Base-by-base conservation (phyloP, 176 grass and related monocot genomes). In the Aegilops bicornis region DNA sequence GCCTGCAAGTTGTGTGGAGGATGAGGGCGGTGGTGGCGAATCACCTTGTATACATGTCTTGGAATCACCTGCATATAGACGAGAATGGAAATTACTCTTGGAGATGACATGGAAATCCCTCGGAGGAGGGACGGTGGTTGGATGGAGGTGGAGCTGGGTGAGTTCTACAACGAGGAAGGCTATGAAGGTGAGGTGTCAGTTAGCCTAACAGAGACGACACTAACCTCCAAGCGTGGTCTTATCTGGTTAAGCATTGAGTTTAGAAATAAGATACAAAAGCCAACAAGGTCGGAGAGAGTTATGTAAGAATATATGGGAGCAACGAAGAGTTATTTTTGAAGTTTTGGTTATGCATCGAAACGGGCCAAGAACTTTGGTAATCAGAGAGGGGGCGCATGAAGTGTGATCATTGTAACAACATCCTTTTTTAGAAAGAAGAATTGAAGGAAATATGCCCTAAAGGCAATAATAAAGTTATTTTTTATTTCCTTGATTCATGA, bases 121-220 rank as follows among this genome's bases (percentile, higher is more conserved):
- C 22, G 77, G 70, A 23, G 6, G 22, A 91, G 92, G 73, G 0
- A 23, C 0, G 90, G 84, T 0, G 82, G 88, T 24, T 97, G 90
- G 92, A 88, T 89, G 90, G 95, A 94, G 78, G 4, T 92, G 31
- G 88, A 90, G 50, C 1, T 80, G 45, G 95, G 95, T 5, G 81
- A 87, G 36, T 89, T 94, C 76, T 64, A 63, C 40, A 87, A 43
- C 0, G 68, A 79, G 3, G 79, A 89, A 16, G 90, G 73, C 15
- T 78, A 80, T 0, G 68, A 91, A 6, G 84, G 81, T 2, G 84
- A 87, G 32, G 84, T 90, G 1, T 50, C 64, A 6, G 74, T 92
- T 15, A 83, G 52, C 52, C 17, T 58, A 58, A 58, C 52, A 2
- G 7, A 58, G 17, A 58, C 19, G 19, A 1, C 54, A 58, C 19